These are phyloP conservation scores for Metschnikowia lunata DNA, from an alignment of 805 yeast species.

Conservation along the genomic window DNA sequence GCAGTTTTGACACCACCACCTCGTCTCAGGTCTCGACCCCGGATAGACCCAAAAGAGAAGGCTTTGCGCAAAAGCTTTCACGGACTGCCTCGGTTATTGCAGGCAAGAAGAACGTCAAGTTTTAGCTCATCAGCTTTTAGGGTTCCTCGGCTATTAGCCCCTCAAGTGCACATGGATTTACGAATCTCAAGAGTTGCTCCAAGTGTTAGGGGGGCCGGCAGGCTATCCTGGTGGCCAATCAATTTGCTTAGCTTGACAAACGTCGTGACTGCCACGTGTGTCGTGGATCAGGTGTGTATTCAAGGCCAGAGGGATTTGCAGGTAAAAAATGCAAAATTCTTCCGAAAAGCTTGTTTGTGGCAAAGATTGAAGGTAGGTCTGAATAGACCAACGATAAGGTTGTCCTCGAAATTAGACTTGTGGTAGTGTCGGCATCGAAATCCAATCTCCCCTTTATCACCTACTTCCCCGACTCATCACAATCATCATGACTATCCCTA, in stretches of 20 bases:
- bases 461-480: no score
- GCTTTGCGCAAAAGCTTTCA: constrained; percentile 30
- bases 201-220: constrained; percentile 43
- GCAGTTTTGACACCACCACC: constrained; percentile 6
- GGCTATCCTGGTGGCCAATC: constrained; percentile 41
- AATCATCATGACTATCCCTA: no score
- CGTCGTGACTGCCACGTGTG: constrained; percentile 30
- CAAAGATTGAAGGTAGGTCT: no score
- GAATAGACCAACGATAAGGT: no score
- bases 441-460: no score
- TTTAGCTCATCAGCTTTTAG: not conserved
- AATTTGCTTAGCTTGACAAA: constrained; percentile 38
- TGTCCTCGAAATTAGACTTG: no score
- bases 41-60: constrained; percentile 17
- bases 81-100: constrained; percentile 32
- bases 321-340: no score
- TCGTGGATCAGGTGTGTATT: constrained; percentile 30
- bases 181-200: constrained; percentile 32
- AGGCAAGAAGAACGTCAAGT: constrained; percentile 15
- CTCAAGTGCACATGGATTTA: constrained; percentile 46
- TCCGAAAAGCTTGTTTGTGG: no score
- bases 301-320: not conserved
- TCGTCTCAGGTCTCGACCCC: constrained; percentile 2
- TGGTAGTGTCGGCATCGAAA: no score
- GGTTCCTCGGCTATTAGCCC: no score